These are phyloP conservation scores for Backusella tuberculispora DNA, from an alignment of 192 early-diverging fungal genomes.

Conservation along the genomic window DNA sequence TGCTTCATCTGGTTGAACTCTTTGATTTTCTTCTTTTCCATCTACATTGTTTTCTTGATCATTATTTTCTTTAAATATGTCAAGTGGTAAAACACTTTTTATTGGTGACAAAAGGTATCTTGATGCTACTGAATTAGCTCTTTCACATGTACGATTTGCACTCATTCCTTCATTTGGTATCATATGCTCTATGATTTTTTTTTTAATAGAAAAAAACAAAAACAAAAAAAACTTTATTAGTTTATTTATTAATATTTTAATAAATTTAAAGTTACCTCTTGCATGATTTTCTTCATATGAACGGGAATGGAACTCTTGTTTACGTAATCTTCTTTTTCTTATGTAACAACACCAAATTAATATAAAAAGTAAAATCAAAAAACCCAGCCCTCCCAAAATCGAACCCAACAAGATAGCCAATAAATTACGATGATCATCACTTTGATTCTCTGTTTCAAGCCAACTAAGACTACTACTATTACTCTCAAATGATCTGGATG, in stretches of 20 bases:
- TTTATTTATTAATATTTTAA: not conserved
- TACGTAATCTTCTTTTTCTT: not conserved
- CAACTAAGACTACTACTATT: not conserved
- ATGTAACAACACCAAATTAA: not conserved
- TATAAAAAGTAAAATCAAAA: not conserved
- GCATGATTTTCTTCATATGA: not conserved
- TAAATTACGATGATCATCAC: not conserved
- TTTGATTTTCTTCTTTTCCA: not conserved
- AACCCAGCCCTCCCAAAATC: not conserved
- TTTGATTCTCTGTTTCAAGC: not conserved
- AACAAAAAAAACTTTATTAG: not conserved
- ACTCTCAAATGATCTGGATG: not conserved
- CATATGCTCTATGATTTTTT: not conserved
- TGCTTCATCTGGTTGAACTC: not conserved
- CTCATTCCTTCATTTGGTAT: not conserved
- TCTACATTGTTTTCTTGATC: not conserved
- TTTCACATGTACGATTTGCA: not conserved
- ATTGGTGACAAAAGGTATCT: constrained; percentile 1
- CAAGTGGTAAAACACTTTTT: not conserved
- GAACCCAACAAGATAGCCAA: constrained; percentile 2
- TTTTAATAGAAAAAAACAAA: not conserved
- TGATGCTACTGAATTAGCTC: not conserved
- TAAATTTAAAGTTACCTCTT: not conserved
- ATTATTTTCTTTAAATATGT: not conserved
- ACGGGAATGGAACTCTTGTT: not conserved